Evolutionary conservation across 1,139 yeast species (phyloP), one percentile per base, ranked within the genome.

Genomic region (Kodamaea suecica): DNA sequence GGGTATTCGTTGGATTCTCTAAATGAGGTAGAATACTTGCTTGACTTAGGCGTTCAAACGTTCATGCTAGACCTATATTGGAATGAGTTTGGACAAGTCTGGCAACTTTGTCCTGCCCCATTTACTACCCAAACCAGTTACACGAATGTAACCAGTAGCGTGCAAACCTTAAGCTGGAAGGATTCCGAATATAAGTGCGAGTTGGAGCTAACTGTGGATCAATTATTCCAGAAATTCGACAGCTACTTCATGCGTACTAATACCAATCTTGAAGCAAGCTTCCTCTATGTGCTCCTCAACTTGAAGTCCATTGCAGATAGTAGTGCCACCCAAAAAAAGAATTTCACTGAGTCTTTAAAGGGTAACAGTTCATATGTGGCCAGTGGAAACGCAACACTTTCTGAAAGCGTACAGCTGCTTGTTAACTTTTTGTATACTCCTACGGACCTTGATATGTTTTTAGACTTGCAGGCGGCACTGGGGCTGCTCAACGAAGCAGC

Each of bases 101-200:
- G 95, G 80, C 85, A 81, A 47, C 52, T 84, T n/a, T 84, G 95
- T 50, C 92, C 92, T 0, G 70, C 65, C 1, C 71, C 71, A 2
- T 55, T 52, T 36, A 64, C 63, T 9, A 38, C 44, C 16, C 70
- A 63, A 43, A 46, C 42, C 23, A 61, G 32, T 30, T 5, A 38
- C 34, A 1, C 34, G 48, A 2, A 36, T 41, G n/a, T n/a, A n/a
- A n/a, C n/a, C n/a, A n/a, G n/a, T n/a, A n/a, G n/a, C n/a, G n/a
- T n/a, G 3, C 20, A 24, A 4, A 19, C 6, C 10, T 35, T 47
- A 16, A 12, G 23, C 8, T 67, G 74, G 73, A 46, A 57, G 4
- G 53, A 52, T 7, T 24, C 34, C 5, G 31, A 38, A 0, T 62
- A 61, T 41, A 27, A 37, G 10, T 78, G 84, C 44, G 69, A 73